phyloP scores from a whole-genome alignment of 805 yeast genomes.

The Kodamaea fukazawae region DNA sequence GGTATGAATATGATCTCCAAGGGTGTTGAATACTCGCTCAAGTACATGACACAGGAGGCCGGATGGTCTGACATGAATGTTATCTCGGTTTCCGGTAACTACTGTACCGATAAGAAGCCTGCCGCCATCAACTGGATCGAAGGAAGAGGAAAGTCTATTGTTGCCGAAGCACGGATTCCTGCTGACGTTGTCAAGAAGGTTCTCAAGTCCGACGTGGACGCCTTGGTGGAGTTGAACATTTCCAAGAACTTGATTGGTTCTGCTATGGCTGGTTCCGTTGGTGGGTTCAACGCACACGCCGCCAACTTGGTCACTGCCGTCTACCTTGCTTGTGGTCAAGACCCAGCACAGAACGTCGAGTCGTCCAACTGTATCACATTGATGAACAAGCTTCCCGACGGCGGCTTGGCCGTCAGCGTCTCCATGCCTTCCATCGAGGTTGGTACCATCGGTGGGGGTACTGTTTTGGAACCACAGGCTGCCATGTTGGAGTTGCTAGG shows the following conservation, averaged over 20 bases:
- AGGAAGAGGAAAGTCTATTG: conserved; percentile 97
- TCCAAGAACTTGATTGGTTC: conserved; percentile 91
- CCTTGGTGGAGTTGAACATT: conserved; percentile 84
- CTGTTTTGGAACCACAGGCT: conserved; percentile 94
- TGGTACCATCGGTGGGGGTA: conserved; percentile 99
- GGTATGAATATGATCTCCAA: conserved; percentile 99
- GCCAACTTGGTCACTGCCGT: conserved; percentile 95
- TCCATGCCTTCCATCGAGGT: conserved; percentile 99
- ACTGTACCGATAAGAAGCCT: conserved; percentile 96
- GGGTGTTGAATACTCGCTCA: conserved; percentile 88
- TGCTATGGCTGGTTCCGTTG: conserved; percentile 97
- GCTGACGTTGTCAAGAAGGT: conserved; percentile 75
- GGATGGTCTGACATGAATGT: conserved; percentile 95
- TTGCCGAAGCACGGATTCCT: conserved; percentile 92
- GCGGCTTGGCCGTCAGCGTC: conserved; percentile 88
- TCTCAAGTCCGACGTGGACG: conserved; percentile 87
- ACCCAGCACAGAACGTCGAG: conserved; percentile 99
- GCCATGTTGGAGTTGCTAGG: conserved; percentile 94
- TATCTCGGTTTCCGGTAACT: conserved; percentile 93
- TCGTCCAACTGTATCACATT: conserved; percentile 95
- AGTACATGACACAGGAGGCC: conserved; percentile 78
- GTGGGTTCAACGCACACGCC: conserved; percentile 98
- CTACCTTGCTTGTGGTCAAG: conserved; percentile 94
- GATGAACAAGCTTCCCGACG: conserved; percentile 72
- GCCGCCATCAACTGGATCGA: conserved; percentile 99